Evolutionary conservation across 169 alveolate species (phyloP).

Genomic region (Cryptosporidium canis): DNA sequence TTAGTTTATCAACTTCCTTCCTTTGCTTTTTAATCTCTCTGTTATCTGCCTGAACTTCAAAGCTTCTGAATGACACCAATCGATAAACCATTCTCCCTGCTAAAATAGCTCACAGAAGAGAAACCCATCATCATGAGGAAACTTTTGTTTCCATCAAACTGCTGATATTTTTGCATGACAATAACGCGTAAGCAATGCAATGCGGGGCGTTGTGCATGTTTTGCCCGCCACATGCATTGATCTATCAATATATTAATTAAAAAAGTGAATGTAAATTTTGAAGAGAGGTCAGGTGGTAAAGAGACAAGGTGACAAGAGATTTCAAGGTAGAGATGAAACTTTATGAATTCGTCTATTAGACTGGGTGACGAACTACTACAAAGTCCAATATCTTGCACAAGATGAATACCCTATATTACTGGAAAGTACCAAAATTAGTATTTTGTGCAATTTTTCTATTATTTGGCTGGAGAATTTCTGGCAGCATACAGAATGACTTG

Average conservation of each 20-base stretch:
- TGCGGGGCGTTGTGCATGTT: slow-evolving; percentile 22
- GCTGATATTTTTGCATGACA: background rate
- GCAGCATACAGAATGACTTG: background rate
- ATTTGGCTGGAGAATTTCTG: background rate
- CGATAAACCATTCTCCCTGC: no score
- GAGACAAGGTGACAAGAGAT: background rate
- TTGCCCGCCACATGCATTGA: slow-evolving; percentile 7
- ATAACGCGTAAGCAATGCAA: background rate
- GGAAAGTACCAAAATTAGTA: background rate
- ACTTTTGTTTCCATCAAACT: background rate
- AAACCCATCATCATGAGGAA: no score
- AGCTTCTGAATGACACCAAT: no score
- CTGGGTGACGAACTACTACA: background rate
- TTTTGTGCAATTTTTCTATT: background rate
- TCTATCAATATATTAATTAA: slow-evolving; percentile 1
- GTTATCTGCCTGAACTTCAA: no score
- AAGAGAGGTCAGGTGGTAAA: background rate
- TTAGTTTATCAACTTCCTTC: no score
- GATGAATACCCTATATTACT: background rate
- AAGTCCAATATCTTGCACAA: background rate
- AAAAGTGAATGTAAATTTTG: background rate
- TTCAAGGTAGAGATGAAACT: background rate
- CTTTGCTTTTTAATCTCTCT: no score
- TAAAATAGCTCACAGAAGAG: no score
- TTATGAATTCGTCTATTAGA: background rate